Base-by-base conservation (phyloP, 352 stramenopile species). In the Pythium oligandrum region DNA sequence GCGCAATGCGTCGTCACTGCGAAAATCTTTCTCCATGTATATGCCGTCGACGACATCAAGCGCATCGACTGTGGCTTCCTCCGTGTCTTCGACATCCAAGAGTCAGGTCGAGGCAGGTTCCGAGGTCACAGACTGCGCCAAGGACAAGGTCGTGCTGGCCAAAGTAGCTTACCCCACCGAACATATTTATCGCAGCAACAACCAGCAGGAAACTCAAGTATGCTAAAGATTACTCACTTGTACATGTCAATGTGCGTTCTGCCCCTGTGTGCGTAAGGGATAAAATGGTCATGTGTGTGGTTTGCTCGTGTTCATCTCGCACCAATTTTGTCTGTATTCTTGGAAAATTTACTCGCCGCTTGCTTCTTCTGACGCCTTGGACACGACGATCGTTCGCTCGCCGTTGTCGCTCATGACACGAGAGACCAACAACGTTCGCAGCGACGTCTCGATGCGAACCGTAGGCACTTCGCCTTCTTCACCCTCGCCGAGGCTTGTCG, bases 361-460 rank as follows among this genome's bases (percentile, higher is more conserved):
- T 26, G 17, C 17, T 26, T 26, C 17, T 3, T 17, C 30, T 11
- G 40, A 48, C 10, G 42, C 37, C 61, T 85, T 85, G 11, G 78
- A 89, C 55, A 91, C 63, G 8, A 73, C 75, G 12, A 91, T 64
- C 46, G 78, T 87, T 43, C 76, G 76, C 40, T 88, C 74, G 2
- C 60, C 55, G 5, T 61, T 57, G 6, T 62, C 54, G 26, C 42
- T 68, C 38, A 64, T 68, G 51, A 88, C 64, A 53, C 80, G 80
- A 53, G 78, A 68, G 43, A 92, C 66, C 26, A 90, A 48, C 39
- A 92, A 59, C 51, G 77, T 74, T 59, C 51, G 64, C 59, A 53
- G 69, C 40, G 44, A 70, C 61, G 45, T 66, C 42, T 63, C 60
- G n/a, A 68, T 45, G 9, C 61, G 55, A 49, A 59, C 54, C 35